phyloP scores from a whole-genome alignment of 1,139 yeast species.

The Saccharomyces hybrid region DNA sequence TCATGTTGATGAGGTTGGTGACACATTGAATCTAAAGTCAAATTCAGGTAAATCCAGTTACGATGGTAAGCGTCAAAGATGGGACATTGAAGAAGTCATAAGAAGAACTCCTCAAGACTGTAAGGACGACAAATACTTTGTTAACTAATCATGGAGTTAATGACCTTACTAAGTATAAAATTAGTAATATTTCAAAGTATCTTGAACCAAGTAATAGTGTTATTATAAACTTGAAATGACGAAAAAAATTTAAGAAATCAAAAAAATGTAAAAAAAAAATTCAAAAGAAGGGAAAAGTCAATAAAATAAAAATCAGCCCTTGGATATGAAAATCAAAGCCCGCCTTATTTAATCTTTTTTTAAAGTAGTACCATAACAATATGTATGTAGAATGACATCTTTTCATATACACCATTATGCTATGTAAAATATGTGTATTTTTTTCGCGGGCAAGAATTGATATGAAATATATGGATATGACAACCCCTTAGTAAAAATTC shows the following conservation, averaged over 20 bases:
- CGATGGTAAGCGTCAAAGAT: constrained; percentile 57
- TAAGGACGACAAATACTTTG: constrained; percentile 38
- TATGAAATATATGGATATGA: too few relatives aligned
- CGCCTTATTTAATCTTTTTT: background rate
- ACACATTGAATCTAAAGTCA: constrained; percentile 62
- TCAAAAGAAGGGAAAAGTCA: too few relatives aligned
- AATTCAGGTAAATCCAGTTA: constrained; percentile 72
- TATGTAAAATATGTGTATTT: background rate
- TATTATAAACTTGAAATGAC: too few relatives aligned
- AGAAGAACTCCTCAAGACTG: constrained; percentile 69
- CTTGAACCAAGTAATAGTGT: background rate
- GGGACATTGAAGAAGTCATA: constrained; percentile 70
- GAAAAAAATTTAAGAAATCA: too few relatives aligned
- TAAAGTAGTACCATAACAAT: too few relatives aligned
- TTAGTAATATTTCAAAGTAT: background rate
- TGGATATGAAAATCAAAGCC: too few relatives aligned
- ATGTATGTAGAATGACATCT: background rate
- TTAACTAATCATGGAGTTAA: constrained; percentile 7
- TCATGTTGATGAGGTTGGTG: constrained; percentile 75
- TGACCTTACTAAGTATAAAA: background rate
- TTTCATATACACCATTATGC: background rate
- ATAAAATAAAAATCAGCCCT: too few relatives aligned
- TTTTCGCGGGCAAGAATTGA: background rate
- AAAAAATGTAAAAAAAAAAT: too few relatives aligned
- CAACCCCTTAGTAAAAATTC: background rate